Base-by-base conservation (phyloP, 2,329 filamentous ascomycete species). In the Samsoniella hepiali region DNA sequence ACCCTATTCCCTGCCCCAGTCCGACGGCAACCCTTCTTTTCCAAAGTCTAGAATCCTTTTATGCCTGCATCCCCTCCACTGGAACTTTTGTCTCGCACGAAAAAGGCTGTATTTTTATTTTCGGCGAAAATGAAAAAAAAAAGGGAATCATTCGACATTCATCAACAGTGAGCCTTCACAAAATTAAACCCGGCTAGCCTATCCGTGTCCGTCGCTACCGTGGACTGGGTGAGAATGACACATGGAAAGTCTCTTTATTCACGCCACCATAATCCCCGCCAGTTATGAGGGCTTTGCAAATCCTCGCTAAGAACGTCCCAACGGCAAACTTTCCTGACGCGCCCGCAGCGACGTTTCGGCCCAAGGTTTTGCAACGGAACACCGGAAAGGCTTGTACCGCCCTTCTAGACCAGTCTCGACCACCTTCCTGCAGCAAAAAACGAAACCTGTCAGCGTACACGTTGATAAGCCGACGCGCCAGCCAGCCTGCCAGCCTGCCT, bases 361-460 rank as follows among this genome's bases (percentile, higher is more conserved):
- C 56, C 32, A 58, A 58, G 27, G 13, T 22, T 40, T 7, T 55
- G 55, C 42, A 58, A 58, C 36, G 54, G 29, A 36, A 32, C 29
- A 31, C 22, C 42, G 40, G 15, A 27, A 45, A 49, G 29, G 31
- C 29, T 49, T 27, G 22, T 49, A 9, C 45, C 45, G n/a, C 42
- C 29, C 31, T 49, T 38, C 44, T 38, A 34, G 56, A 58, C 44
- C 56, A 36, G 56, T 49, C 56, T 58, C 44, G 56, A 58, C 56
- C 31, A 22, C 27, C 13, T 13, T 32, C 29, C 17, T 53, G 50
- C 50, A 53, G 50, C 31, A 44, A 27, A 57, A 32, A 57, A 34
- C 11, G 15, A 44, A 44, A 44, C 2, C n/a, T 36, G 31, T 11
- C 50, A 22, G 4, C 42, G 27, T 10, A 29, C 42, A 47, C 17